These are phyloP conservation scores for Pseudozyma pruni DNA, from an alignment of 1,284 basidiomycete genomes.

Conservation along the genomic window DNA sequence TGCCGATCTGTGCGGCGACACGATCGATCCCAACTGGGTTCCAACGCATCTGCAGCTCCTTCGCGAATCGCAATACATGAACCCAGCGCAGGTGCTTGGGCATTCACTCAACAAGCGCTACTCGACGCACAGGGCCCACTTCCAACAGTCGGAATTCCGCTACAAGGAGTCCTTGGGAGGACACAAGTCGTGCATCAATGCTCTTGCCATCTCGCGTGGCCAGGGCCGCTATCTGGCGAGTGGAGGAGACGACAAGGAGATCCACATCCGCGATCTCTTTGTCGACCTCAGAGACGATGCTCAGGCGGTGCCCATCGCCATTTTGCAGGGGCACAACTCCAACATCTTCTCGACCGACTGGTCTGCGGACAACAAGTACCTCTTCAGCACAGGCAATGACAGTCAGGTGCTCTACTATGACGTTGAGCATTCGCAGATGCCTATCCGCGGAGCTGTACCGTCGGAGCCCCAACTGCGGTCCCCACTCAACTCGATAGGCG, in stretches of 20 bases:
- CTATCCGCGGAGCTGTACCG: conserved; percentile 5
- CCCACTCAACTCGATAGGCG: conserved; percentile 21
- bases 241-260: conserved; percentile 31
- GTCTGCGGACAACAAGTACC: conserved; percentile 34
- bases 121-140: not conserved
- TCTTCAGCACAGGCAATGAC: conserved; percentile 39
- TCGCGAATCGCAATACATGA: conserved; percentile 6
- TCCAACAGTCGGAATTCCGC: conserved; percentile 6
- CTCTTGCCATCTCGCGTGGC: conserved; percentile 34
- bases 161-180: not conserved
- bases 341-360: conserved; percentile 49
- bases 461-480: conserved; percentile 1
- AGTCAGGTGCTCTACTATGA: conserved; percentile 39
- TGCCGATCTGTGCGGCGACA: conserved; percentile 10
- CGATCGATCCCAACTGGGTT: not conserved
- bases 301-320: conserved; percentile 12
- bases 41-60: conserved; percentile 1
- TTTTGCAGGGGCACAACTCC: conserved; percentile 35
- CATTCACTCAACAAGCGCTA: conserved; percentile 8
- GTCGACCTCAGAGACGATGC: conserved; percentile 2
- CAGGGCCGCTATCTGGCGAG: conserved; percentile 38
- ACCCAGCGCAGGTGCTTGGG: not conserved
- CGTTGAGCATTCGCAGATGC: conserved; percentile 33
- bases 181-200: conserved; percentile 38
- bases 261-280: conserved; percentile 39